Evolutionary conservation across 495 filamentous ascomycete species (phyloP).

Genomic region (Lophium mytilinum): DNA sequence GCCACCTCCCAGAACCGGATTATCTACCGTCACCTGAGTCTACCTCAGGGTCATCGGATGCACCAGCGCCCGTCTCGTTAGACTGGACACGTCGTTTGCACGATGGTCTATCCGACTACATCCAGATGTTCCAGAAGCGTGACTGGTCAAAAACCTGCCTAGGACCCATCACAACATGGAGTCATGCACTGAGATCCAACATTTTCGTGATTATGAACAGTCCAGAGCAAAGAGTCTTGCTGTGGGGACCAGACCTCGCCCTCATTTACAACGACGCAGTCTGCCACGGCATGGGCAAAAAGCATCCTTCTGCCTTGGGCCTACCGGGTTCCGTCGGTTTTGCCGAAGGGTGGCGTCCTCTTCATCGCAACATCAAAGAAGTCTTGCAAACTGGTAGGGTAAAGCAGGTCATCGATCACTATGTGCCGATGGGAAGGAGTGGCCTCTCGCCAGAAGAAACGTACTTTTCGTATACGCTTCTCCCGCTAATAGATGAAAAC

Average conservation of each 20-base stretch:
- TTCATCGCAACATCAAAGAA: background rate
- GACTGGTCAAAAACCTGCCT: constrained; percentile 10
- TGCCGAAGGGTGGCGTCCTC: background rate
- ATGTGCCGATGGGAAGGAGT: constrained; percentile 1
- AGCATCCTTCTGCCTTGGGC: constrained; percentile 5
- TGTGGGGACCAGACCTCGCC: constrained; percentile 5
- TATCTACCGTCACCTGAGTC: background rate
- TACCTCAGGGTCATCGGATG: background rate
- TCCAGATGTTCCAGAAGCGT: background rate
- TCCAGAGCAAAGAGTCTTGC: constrained; percentile 1
- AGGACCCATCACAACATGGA: constrained; percentile 10
- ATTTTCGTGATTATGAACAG: constrained; percentile 5
- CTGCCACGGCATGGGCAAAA: background rate
- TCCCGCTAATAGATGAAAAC: constrained; percentile 4
- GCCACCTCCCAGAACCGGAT: background rate
- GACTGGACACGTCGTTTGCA: constrained; percentile 7
- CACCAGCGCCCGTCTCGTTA: background rate
- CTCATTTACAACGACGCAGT: constrained; percentile 10
- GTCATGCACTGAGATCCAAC: background rate
- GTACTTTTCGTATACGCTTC: constrained; percentile 8
- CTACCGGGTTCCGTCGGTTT: background rate
- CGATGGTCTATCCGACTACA: background rate
- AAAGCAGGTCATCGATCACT: background rate
- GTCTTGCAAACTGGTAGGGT: background rate
- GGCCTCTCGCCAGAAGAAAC: constrained; percentile 8